These are phyloP conservation scores for Musa troglodytarum DNA, from an alignment of 176 grass and related monocot genomes.

Conservation along the genomic window DNA sequence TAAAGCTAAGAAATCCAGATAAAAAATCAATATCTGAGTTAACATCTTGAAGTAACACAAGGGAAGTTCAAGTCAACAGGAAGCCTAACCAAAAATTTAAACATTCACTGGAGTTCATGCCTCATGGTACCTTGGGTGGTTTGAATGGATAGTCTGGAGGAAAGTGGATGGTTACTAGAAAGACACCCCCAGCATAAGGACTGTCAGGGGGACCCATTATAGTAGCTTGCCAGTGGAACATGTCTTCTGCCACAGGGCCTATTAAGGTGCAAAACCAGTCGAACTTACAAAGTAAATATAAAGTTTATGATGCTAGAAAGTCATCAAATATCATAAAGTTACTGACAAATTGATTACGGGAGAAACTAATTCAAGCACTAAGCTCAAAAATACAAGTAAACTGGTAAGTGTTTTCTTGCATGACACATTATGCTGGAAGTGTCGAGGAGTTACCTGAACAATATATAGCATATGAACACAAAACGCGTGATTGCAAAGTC, in stretches of 20 bases:
- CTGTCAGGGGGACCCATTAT: conserved; percentile 10
- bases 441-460: neutral
- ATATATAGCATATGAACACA: neutral
- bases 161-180: conserved; percentile 15
- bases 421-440: neutral
- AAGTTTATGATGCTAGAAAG: neutral
- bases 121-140: conserved; percentile 5
- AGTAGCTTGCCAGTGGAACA: conserved; percentile 13
- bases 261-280: neutral
- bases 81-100: neutral
- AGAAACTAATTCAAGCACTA: neutral
- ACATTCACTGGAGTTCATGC: neutral
- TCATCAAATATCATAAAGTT: neutral
- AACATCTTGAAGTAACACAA: neutral
- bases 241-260: conserved; percentile 13
- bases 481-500: neutral
- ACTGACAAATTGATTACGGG: neutral
- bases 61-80: neutral
- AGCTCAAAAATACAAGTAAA: neutral
- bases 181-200: conserved; percentile 9
- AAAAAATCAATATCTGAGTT: neutral
- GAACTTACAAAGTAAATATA: neutral
- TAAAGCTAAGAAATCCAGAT: neutral
- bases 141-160: conserved; percentile 18
- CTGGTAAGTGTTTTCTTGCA: neutral